Conservation (phyloP, 116 monocot genomes). For the Thalassia testudinum region DNA sequence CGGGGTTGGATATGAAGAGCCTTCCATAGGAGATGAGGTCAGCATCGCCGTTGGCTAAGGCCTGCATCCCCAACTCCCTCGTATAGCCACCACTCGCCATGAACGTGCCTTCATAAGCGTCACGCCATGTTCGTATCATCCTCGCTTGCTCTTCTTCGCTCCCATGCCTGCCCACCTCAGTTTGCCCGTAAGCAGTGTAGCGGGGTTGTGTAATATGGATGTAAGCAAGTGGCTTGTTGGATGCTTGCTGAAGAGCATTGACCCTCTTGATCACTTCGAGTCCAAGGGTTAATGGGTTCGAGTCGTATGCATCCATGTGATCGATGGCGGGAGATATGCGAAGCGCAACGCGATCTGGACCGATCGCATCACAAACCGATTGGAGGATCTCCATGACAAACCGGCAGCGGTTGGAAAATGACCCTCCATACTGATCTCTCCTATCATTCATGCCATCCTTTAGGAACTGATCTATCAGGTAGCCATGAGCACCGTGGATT, state of each 20-base stretch:
- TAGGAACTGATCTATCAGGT: conserved; percentile 66
- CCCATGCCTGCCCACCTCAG: conserved; percentile 39
- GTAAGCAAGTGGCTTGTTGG: conserved; percentile 33
- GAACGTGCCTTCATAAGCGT: conserved; percentile 42
- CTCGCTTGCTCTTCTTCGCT: conserved; percentile 28
- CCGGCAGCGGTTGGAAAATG: conserved; percentile 35
- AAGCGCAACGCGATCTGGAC: conserved; percentile 29
- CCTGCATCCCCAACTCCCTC: conserved; percentile 47
- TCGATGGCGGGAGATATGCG: conserved; percentile 67
- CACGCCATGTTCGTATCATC: conserved; percentile 25
- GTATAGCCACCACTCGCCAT: conserved; percentile 73
- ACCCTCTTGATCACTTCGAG: conserved; percentile 27
- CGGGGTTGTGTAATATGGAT: conserved; percentile 76
- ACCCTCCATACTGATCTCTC: conserved; percentile 39
- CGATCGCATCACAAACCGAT: conserved; percentile 29
- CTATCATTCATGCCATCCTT: conserved; percentile 83
- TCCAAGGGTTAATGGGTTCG: conserved; percentile 38
- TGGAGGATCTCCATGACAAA: conserved; percentile 31
- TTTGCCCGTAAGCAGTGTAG: conserved; percentile 65
- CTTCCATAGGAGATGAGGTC: conserved; percentile 68
- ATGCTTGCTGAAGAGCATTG: conserved; percentile 28
- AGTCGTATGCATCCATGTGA: conserved; percentile 61
- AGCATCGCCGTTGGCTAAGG: conserved; percentile 35
- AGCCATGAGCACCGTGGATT: conserved; percentile 78
- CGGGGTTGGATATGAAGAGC: conserved; percentile 67